Percentiles rank a stretch among this genome's conserved stretches.
Conservation (phyloP, 805 yeast genomes). For the Starmerella lactis-condensi region DNA sequence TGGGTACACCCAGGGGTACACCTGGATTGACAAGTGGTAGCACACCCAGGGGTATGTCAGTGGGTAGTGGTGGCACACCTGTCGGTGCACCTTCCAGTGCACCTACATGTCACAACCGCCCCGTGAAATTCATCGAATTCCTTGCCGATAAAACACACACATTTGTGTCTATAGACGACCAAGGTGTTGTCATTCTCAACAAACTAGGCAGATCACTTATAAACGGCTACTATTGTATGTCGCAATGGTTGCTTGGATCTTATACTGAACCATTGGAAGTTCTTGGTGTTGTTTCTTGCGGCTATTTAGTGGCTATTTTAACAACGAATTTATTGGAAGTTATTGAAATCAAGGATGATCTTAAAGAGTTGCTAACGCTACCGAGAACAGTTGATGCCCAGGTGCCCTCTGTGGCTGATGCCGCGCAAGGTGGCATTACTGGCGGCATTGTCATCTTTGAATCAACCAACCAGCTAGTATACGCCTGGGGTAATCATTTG, state of each 20-base stretch:
- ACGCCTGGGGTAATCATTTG: slow-evolving; percentile 46
- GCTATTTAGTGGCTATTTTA: slow-evolving; percentile 2
- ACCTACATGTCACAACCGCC: no score
- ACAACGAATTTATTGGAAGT: slow-evolving; percentile 4
- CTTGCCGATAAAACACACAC: slow-evolving; percentile 38
- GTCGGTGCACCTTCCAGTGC: no score
- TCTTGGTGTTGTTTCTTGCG: slow-evolving; percentile 3
- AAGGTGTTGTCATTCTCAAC: slow-evolving; percentile 46
- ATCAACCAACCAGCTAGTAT: slow-evolving; percentile 43
- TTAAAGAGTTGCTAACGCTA: slow-evolving; percentile 4
- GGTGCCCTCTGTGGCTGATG: slow-evolving; percentile 15
- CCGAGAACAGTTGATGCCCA: slow-evolving; percentile 8
- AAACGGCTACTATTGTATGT: slow-evolving; percentile 37
- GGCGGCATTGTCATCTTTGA: slow-evolving; percentile 29
- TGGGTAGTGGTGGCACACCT: no score
- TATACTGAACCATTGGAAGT: slow-evolving; percentile 13
- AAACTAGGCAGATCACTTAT: no score
- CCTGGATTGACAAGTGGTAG: no score
- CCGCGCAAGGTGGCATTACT: no score
- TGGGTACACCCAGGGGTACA: no score
- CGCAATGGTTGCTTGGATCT: slow-evolving; percentile 35
- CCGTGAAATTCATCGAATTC: no score
- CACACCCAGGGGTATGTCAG: no score
- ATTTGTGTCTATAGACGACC: slow-evolving; percentile 35
- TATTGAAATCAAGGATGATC: not conserved